These are phyloP conservation scores for Chernovozyma sophiae-reginae DNA, from an alignment of 1,139 yeast species.

Conservation along the genomic window DNA sequence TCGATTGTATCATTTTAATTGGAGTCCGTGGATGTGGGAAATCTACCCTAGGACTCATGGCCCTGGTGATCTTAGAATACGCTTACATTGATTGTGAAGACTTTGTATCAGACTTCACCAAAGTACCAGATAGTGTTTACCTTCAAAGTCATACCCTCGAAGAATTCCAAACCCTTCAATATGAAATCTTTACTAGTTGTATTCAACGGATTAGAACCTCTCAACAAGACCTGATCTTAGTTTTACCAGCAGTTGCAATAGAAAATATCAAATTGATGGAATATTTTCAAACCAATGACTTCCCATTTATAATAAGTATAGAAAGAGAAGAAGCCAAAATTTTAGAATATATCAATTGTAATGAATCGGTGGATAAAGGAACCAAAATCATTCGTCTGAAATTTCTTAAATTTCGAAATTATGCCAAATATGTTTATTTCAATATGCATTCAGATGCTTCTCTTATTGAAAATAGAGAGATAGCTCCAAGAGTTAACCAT, in stretches of 20 bases:
- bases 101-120: constrained; percentile 8
- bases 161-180: constrained; percentile 10
- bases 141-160: constrained; percentile 8
- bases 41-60: constrained; percentile 16
- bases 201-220: constrained; percentile 6
- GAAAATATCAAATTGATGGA: constrained; percentile 8
- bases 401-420: constrained; percentile 7
- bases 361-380: constrained; percentile 9
- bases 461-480: constrained; percentile 5
- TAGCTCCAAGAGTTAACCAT: constrained; percentile 2
- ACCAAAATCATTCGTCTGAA: constrained; percentile 8
- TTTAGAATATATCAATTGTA: constrained; percentile 8
- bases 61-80: constrained; percentile 13
- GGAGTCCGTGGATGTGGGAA: constrained; percentile 18
- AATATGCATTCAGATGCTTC: constrained; percentile 10
- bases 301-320: constrained; percentile 10
- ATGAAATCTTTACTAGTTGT: constrained; percentile 7
- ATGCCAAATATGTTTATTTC: constrained; percentile 12
- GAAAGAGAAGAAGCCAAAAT: constrained; percentile 12
- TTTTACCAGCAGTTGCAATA: constrained; percentile 12
- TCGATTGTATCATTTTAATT: constrained; percentile 9
- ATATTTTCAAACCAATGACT: constrained; percentile 6
- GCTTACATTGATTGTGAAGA: constrained; percentile 12
- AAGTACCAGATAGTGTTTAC: constrained; percentile 8
- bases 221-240: constrained; percentile 7